Base-by-base conservation (phyloP, 352 stramenopile species). In the Pythium myriotylum region DNA sequence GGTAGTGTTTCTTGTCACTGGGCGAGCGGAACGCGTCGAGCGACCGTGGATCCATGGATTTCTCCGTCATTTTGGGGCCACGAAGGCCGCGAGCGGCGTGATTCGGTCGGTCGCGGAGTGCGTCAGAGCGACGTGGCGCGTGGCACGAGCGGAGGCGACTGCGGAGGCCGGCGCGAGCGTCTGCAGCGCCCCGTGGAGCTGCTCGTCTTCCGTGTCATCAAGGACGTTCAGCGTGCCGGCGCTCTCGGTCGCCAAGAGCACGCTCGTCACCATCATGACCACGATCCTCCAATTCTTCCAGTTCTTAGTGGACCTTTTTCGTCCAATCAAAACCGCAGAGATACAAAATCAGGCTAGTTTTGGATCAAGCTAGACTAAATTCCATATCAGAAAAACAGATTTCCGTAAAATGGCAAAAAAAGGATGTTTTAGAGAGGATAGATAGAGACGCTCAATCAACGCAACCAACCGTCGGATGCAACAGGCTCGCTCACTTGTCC, bases 211-310 rank as follows among this genome's bases (percentile, higher is more conserved):
- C 47, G 52, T 59, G 40, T 64, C 54, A 57, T 53, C n/a, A n/a
- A 69, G 69, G 26, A 75, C 84, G 10, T 91, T 93, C 47, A 93
- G 81, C 50, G 64, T 82, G 16, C 84, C 84, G 4, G 84, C 84
- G 26, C 72, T 93, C 51, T 49, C 82, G 52, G 84, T 81, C 7
- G 73, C 81, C 2, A 88, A 79, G 41, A 72, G 79, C 17, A 88
- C 84, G 20, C 53, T 90, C 39, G 74, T 79, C 53, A 93, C 84
- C 59, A 91, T 32, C 20, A 4, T 23, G 14, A 41, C 12, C 8
- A 29, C 10, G 29, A 56, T 70, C 49, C 39, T 65, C 45, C 41
- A 13, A 40, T 60, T 71, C 59, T 70, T 70, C 62, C 49, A 52
- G 54, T 64, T 69, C 58, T 63, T 59, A 61, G 47, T 69, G 47